Percentiles rank a stretch among this genome's conserved stretches.
Evolutionary conservation across 2,329 filamentous ascomycete species (phyloP).

Genomic region (Lachnellula cervina): DNA sequence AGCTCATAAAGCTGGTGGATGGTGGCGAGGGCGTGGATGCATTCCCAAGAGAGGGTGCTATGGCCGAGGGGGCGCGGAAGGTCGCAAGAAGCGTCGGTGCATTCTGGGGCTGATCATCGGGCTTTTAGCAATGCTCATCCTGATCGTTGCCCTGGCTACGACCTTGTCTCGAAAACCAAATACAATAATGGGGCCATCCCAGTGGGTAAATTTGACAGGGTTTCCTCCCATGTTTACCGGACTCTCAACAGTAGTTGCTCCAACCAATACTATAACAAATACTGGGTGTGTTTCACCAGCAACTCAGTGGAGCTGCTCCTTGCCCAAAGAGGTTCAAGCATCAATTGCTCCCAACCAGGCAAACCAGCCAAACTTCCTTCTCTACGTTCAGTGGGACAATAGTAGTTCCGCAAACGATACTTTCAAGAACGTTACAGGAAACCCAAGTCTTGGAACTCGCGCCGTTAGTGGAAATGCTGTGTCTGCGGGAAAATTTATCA

Average conservation of each 20-base stretch:
- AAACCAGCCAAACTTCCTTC: constrained; percentile 70
- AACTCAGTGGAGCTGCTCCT: constrained; percentile 79
- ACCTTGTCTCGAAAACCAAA: constrained; percentile 42
- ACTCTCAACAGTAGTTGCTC: constrained; percentile 70
- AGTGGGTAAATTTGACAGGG: constrained; percentile 80
- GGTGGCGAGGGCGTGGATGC: constrained; percentile 62
- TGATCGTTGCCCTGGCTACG: constrained; percentile 54
- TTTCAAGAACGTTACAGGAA: constrained; percentile 36
- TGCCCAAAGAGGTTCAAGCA: constrained; percentile 73
- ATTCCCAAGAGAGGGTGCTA: constrained; percentile 61
- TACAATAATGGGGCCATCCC: constrained; percentile 36
- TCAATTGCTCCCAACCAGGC: constrained; percentile 57
- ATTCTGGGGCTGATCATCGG: constrained; percentile 49
- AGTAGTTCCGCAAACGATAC: constrained; percentile 41
- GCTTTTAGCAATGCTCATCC: constrained; percentile 50
- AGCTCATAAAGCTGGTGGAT: constrained; percentile 52
- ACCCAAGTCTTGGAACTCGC: constrained; percentile 21
- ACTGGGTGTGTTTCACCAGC: constrained; percentile 66
- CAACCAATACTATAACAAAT: constrained; percentile 59
- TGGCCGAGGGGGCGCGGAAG: constrained; percentile 58
- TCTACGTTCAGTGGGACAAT: constrained; percentile 73
- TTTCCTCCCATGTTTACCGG: constrained; percentile 86
- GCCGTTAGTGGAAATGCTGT: constrained; percentile 27
- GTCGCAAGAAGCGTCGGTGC: constrained; percentile 56
- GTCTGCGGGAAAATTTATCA: constrained; percentile 31